Percentiles rank a stretch among this genome's conserved stretches.
Evolutionary conservation across 495 filamentous ascomycete genomes (phyloP).

Genomic region (Astrocystis sublimbata): DNA sequence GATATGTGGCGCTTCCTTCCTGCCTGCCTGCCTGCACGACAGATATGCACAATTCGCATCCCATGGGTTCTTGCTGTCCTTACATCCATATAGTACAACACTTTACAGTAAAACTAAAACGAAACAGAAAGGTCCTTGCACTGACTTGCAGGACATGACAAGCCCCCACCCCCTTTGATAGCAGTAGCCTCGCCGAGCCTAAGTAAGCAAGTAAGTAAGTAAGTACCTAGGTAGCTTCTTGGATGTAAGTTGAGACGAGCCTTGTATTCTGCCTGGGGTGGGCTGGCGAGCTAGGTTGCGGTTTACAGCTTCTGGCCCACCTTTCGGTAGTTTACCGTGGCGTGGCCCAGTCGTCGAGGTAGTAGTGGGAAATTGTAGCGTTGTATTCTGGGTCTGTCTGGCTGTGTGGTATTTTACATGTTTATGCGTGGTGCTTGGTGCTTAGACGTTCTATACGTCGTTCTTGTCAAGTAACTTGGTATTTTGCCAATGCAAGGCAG

Average conservation of each 20-base stretch:
- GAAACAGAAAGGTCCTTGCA: too few relatives aligned
- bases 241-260: too few relatives aligned
- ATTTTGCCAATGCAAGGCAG: neutral
- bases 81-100: neutral
- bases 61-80: neutral
- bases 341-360: too few relatives aligned
- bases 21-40: too few relatives aligned
- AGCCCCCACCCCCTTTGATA: too few relatives aligned
- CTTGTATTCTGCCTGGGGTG: neutral
- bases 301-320: neutral
- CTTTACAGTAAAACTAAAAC: neutral
- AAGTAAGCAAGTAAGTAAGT: too few relatives aligned
- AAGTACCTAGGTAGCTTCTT: too few relatives aligned
- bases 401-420: constrained; percentile 7
- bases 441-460: too few relatives aligned
- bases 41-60: too few relatives aligned
- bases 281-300: neutral
- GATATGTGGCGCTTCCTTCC: too few relatives aligned
- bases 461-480: too few relatives aligned
- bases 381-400: too few relatives aligned
- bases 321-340: neutral
- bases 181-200: constrained; percentile 4
- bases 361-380: neutral
- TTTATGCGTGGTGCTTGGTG: neutral
- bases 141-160: constrained; percentile 4